Conservation (phyloP, 2,329 filamentous ascomycete species). For the Trichoderma guizhouense region DNA sequence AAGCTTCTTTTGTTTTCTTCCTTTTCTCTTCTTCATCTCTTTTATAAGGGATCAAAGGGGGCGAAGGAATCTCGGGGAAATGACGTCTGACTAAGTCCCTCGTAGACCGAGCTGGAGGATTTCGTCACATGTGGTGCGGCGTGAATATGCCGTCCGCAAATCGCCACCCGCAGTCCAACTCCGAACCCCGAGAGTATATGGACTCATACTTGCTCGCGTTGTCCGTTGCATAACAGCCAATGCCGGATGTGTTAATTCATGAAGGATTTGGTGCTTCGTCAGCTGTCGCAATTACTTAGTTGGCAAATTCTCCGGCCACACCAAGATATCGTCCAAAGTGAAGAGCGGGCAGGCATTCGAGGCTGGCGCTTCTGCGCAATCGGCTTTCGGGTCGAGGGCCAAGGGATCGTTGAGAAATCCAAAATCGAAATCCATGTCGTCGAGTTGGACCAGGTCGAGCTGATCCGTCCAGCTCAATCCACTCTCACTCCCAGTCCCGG, state of each 20-base stretch:
- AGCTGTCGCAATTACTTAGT: not conserved
- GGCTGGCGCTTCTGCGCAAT: not conserved
- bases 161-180: not conserved
- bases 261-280: not conserved
- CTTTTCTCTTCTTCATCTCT: not conserved
- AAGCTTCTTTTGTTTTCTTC: not conserved
- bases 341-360: slow-evolving; percentile 5
- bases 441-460: not conserved
- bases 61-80: not conserved
- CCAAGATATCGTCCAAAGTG: slow-evolving; percentile 23
- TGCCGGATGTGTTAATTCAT: not conserved
- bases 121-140: not conserved
- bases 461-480: slow-evolving; percentile 12
- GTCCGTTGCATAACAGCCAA: not conserved
- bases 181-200: not conserved
- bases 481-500: not conserved
- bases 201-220: not conserved
- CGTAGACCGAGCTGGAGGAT: slow-evolving; percentile 12
- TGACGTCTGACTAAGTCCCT: not conserved
- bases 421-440: slow-evolving; percentile 15
- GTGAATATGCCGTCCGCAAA: not conserved
- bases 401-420: not conserved
- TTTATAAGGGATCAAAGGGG: not conserved
- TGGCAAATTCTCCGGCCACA: slow-evolving; percentile 4
- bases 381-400: not conserved